Base-by-base conservation (phyloP, 2,329 filamentous ascomycete species). In the Ceratocystis huliohia region DNA sequence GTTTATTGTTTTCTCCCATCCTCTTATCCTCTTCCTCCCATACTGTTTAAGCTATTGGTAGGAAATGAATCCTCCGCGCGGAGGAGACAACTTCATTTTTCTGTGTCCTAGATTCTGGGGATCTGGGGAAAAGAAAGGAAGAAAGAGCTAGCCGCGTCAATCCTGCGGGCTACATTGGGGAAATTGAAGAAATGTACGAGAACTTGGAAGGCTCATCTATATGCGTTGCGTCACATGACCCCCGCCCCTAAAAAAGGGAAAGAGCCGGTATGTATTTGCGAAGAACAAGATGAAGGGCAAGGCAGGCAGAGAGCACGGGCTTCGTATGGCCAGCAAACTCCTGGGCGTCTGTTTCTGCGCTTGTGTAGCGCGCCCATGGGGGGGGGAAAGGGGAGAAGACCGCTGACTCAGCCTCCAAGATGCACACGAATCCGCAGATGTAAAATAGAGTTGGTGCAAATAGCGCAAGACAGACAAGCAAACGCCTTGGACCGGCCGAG, bases 11-110 rank as follows among this genome's bases (percentile, higher is more conserved):
- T 57, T 57, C 53, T 53, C 33, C 46, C 46, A 50, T 50, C 20
- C 46, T 22, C 46, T 17, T 20, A 5, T 20, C 53, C 22, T 57
- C 50, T 30, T 28, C 13, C 5, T 13, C 22, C 17, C 28, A 13
- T 57, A 28, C 28, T 57, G 53, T 57, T 57, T 33, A 57, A 57
- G 30, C 53, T 33, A 33, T 50, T 50, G 20, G 30, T 2, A 57
- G 22, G 17, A 57, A 33, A 33, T n/a, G 13, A 57, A 57, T 57
- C 53, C 53, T 57, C 28, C 28, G 28, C 53, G 28, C 53, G 28
- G 53, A 57, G 53, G 53, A 57, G 53, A 57, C 28, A 57, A 57
- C 53, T n/a, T 33, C 25, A 57, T 57, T 57, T 57, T 28, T 57
- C 22, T 15, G 2, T 56, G 50, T 17, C 10, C 13, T 28, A 33